Base-by-base conservation (phyloP, 75 land plant genomes). In the Chamaecyparis obtusa region DNA sequence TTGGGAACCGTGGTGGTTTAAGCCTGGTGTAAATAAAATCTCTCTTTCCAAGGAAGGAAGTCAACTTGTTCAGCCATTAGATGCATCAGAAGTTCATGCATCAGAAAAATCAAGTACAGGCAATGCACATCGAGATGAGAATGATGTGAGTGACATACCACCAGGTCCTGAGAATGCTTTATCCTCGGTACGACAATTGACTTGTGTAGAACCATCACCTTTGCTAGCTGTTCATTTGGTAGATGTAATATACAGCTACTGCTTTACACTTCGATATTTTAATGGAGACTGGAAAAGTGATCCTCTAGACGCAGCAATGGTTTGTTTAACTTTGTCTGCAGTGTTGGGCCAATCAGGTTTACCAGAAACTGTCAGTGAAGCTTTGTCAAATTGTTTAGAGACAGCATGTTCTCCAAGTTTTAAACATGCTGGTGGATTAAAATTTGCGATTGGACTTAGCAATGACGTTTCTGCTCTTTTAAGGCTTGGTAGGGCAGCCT, bases 1-100 rank as follows among this genome's bases (percentile, higher is more conserved):
- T 30, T 97, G 99, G 99, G 92, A 92, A 72, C 96, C 99, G 54
- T 97, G 99, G 99, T 97, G 99, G 99, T 46, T 88, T 54, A 91
- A 93, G 74, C 95, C 95, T 88, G 87, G 92, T 89, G 95, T 94
- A 51, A 91, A 86, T 80, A 87, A 82, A n/a, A 79, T 97, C 33
- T 87, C 91, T 67, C 91, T 97, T 55, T 93, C 94, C 88, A 72
- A 86, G 13, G 87, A 89, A 13, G 99, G 99, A 43, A 86, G 90
- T 48, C 93, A 86, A 83, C 93, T 96, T 37, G 88, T 96, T 16
- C 93, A 90, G 86, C 89, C 92, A 54, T 6, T 92, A 3, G 78
- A 64, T 7, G 56, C 35, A n/a, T 77, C 86, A 21, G 81, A 89
- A 43, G 83, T 85, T 83, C 32, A 79, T 21, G 4, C 82, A 89